Conservation (phyloP, 2,329 filamentous ascomycete species). For the Stagonosporopsis vannaccii region DNA sequence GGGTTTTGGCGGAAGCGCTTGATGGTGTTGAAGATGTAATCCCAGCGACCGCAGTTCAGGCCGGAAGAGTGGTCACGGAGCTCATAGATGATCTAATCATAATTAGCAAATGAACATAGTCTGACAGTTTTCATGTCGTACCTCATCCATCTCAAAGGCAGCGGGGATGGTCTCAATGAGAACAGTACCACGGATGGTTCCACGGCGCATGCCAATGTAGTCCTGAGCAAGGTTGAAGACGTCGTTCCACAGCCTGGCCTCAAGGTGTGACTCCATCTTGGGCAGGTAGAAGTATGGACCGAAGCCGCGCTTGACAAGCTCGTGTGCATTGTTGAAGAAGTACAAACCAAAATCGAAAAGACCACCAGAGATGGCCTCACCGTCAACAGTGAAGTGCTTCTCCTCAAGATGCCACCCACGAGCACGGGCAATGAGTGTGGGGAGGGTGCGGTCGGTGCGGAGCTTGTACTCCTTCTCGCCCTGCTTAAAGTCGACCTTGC, state of each 20-base stretch:
- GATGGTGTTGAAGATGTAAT: constrained; percentile 99
- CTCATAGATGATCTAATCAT: constrained; percentile 87
- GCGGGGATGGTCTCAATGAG: constrained; percentile 98
- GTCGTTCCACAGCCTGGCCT: constrained; percentile 98
- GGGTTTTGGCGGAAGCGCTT: constrained; percentile 98
- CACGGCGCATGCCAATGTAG: constrained; percentile 85
- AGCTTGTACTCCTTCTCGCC: constrained; percentile 97
- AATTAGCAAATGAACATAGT: constrained; percentile 19
- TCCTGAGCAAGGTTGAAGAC: constrained; percentile 96
- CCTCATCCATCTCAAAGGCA: constrained; percentile 98
- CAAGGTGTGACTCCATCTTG: constrained; percentile 97
- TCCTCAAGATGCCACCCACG: constrained; percentile 98
- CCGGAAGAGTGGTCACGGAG: constrained; percentile 95
- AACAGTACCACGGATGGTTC: constrained; percentile 93
- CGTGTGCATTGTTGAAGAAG: constrained; percentile 97
- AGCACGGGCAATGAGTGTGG: constrained; percentile 92
- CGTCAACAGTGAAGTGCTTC: constrained; percentile 96
- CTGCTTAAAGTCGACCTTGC: constrained; percentile 94
- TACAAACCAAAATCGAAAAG: constrained; percentile 98
- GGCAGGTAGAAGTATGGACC: constrained; percentile 98
- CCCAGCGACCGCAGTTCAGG: constrained; percentile 98
- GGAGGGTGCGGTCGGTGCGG: constrained; percentile 83
- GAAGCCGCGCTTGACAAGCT: constrained; percentile 81
- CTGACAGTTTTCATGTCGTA: constrained; percentile 23
- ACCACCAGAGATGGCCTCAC: constrained; percentile 88